Conservation (phyloP, 805 yeast genomes). For the Tetrapisispora nanseiensis region DNA sequence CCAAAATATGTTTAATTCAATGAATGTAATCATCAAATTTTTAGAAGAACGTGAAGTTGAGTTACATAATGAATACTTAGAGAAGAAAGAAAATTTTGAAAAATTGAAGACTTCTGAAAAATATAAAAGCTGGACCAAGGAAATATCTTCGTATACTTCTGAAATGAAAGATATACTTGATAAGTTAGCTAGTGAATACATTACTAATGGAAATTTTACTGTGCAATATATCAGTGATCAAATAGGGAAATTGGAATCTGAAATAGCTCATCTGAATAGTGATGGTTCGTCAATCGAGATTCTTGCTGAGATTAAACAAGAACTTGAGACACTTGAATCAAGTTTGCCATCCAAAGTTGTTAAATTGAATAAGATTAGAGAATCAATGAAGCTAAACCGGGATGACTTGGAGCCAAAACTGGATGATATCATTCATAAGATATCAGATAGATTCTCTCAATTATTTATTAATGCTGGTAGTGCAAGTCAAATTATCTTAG, state of each 20-base stretch:
- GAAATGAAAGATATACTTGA: constrained; percentile 34
- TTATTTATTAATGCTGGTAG: constrained; percentile 71
- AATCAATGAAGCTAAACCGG: constrained; percentile 33
- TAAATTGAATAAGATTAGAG: constrained; percentile 22
- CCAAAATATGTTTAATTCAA: constrained; percentile 30
- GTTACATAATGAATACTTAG: constrained; percentile 20
- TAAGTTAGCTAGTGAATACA: constrained; percentile 33
- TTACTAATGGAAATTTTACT: constrained; percentile 30
- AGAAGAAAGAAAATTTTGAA: constrained; percentile 23
- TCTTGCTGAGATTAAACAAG: constrained; percentile 19
- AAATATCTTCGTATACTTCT: constrained; percentile 30
- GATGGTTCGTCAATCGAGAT: constrained; percentile 32
- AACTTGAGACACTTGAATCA: constrained; percentile 15
- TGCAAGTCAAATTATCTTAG: constrained; percentile 68
- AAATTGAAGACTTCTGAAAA: constrained; percentile 21
- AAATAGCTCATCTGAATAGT: constrained; percentile 30
- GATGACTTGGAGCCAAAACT: constrained; percentile 55
- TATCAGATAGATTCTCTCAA: constrained; percentile 55
- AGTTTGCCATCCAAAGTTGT: constrained; percentile 16
- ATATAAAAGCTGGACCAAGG: constrained; percentile 18
- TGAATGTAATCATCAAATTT: constrained; percentile 23
- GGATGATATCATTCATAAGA: constrained; percentile 39
- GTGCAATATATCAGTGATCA: constrained; percentile 31
- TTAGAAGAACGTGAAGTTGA: constrained; percentile 25
- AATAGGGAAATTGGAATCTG: constrained; percentile 40